These are phyloP conservation scores for Gymnopilus dilepis DNA, from an alignment of 768 basidiomycete genomes.

Conservation along the genomic window DNA sequence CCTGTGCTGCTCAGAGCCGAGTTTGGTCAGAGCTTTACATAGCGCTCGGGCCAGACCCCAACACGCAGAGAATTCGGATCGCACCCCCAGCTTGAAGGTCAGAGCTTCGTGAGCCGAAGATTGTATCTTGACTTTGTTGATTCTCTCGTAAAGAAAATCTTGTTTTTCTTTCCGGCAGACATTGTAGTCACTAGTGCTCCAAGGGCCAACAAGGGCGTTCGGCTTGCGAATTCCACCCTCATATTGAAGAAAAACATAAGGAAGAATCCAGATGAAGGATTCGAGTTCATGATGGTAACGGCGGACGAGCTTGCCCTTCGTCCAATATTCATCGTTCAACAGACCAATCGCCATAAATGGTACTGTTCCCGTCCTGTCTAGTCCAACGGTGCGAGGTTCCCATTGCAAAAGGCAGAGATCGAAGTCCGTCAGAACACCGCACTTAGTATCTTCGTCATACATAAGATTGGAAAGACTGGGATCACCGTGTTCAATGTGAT, in stretches of 20 bases:
- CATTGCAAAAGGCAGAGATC: conserved; percentile 26
- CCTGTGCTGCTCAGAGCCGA: too few relatives aligned
- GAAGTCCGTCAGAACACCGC: conserved; percentile 35
- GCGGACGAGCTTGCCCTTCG: conserved; percentile 22
- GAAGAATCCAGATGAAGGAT: conserved; percentile 36
- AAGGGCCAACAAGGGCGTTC: background rate
- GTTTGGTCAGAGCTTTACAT: too few relatives aligned
- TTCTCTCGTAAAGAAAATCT: too few relatives aligned
- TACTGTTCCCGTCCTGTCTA: too few relatives aligned
- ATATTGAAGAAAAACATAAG: conserved; percentile 21
- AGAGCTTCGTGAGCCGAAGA: too few relatives aligned
- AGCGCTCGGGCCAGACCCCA: too few relatives aligned
- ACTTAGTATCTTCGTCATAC: conserved; percentile 23
- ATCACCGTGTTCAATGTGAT: conserved; percentile 33
- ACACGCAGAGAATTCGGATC: too few relatives aligned
- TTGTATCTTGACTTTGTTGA: too few relatives aligned
- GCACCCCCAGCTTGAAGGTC: too few relatives aligned
- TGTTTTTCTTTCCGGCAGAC: too few relatives aligned
- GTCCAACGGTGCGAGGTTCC: background rate
- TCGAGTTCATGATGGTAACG: conserved; percentile 38
- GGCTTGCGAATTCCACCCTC: background rate
- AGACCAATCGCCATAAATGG: conserved; percentile 40
- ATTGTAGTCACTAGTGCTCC: background rate
- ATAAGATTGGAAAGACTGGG: conserved; percentile 38
- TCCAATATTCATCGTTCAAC: conserved; percentile 16